Base-by-base conservation (phyloP, 2,329 filamentous ascomycete genomes). In the Pyrenochaeta sp. region DNA sequence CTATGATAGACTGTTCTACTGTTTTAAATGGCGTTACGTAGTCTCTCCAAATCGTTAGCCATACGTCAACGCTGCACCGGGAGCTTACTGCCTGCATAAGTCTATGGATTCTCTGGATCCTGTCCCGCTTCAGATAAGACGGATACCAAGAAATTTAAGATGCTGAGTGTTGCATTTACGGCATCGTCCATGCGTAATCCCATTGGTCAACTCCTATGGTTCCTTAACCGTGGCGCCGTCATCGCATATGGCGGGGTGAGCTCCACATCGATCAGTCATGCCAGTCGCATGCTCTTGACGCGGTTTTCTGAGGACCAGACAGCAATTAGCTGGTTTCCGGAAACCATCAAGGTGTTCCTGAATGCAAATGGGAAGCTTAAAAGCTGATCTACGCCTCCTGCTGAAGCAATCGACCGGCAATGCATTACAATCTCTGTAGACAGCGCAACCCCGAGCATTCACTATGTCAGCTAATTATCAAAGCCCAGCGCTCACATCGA, bases 111-210 rank as follows among this genome's bases (percentile, higher is more conserved):
- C 22, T 46, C 27, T 25, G 30, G 27, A 40, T 51, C 56, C 50
- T 64, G 58, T 56, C 51, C 54, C 60, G 59, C 54, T 61, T 50
- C 40, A 69, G 72, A 75, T 75, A 75, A 75, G 71, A 54, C 54
- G 19, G 55, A 55, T 59, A 58, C 54, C 50, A 52, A 59, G 56
- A 49, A 44, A 62, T 47, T 53, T 22, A 48, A 58, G 25, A 48
- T 27, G 49, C 43, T 70, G 64, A 68, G 57, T 68, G 54, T 65
- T 22, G 22, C 53, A 44, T 42, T 71, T 68, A 72, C 70, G 64
- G 59, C 64, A 72, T 64, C 32, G 37, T 27, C 45, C 52, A 43
- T 43, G 22, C 22, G 22, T 28, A 30, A 40, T 56, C 10, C 48
- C 44, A 76, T 72, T 76, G 69, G 73, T 49, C 58, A 59, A 55